Base-by-base conservation (phyloP, 257 asterid genomes). In the Leptodermis oblonga region DNA sequence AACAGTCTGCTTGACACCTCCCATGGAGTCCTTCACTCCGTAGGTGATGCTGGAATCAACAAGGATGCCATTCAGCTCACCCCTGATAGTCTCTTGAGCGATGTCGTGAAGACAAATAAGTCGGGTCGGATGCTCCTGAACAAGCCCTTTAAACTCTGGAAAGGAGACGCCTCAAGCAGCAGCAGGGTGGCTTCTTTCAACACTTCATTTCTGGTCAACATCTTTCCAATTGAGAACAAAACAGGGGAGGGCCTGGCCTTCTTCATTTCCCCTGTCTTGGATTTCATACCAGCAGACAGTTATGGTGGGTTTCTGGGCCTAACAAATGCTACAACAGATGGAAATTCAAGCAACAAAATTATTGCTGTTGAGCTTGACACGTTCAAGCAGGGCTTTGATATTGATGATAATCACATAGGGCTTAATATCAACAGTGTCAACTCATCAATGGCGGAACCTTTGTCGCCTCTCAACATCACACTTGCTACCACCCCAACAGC, bases 321-420 rank as follows among this genome's bases (percentile, higher is more conserved):
- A 18, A 84, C 95, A 2, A 93, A 93, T 55, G 54, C 83, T 1
- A 58, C 86, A 37, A 88, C 86, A 0, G 86, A 93, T 72, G 92
- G 92, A 4, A 30, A 42, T 49, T 1, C 73, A 17, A 10, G 37
- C 10, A 90, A 93, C 80, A 39, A 78, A 54, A 17, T 93, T 36
- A 67, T 93, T 8, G 97, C 99, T 1, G 86, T 93, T 2, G 99
- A 90, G 86, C 79, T 93, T 65, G 97, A 93, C 70, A 93, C 97
- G n/a, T 51, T 45, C 69, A 83, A 82, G 72, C 97, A 93, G 54
- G 76, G 13, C 2, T 88, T 81, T 78, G 99, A 93, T 46, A 91
- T 88, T 9, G 99, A 93, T 76, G 80, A 22, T 41, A 93, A 93
- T 58, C 99, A 93, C 69, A 28, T 93, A 5, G 99, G 96, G 3